These are phyloP conservation scores for Plantago ovata DNA, from an alignment of 257 asterid genomes.

Conservation along the genomic window DNA sequence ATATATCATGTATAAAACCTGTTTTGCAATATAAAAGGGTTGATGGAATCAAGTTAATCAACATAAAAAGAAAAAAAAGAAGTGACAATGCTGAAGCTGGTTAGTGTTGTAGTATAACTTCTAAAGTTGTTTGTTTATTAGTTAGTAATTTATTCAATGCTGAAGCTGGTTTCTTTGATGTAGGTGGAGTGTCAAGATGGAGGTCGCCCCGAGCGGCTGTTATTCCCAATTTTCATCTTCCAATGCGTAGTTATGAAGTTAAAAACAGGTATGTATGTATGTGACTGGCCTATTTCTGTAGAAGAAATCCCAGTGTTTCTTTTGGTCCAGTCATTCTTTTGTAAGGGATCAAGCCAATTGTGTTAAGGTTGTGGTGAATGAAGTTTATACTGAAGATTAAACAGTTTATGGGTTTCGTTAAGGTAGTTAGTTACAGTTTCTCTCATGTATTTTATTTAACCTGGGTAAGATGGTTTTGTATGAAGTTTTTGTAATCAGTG, in stretches of 20 bases:
- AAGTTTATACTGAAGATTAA: neutral
- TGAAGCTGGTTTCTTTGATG: conserved; percentile 15
- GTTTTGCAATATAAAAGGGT: too few relatives aligned
- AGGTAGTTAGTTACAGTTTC: neutral
- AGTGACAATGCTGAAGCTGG: too few relatives aligned
- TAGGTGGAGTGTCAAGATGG: conserved; percentile 56
- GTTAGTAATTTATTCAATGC: neutral
- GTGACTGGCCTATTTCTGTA: neutral
- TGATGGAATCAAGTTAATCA: too few relatives aligned
- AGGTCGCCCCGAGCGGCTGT: conserved; percentile 68
- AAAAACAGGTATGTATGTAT: conserved; percentile 86
- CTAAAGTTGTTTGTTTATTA: neutral
- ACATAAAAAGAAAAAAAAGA: too few relatives aligned
- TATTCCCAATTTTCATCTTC: conserved; percentile 67
- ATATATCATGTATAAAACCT: too few relatives aligned
- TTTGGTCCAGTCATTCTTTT: too few relatives aligned
- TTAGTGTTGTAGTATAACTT: neutral
- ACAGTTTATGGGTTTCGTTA: neutral
- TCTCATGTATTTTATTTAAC: neutral
- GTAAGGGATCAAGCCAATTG: too few relatives aligned
- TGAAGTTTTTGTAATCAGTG: neutral
- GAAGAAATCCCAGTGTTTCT: neutral
- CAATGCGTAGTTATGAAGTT: conserved; percentile 85
- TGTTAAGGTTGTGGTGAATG: neutral
- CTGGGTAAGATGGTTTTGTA: too few relatives aligned